Conservation (phyloP, 345 rosid species). For the Alliaria petiolata region DNA sequence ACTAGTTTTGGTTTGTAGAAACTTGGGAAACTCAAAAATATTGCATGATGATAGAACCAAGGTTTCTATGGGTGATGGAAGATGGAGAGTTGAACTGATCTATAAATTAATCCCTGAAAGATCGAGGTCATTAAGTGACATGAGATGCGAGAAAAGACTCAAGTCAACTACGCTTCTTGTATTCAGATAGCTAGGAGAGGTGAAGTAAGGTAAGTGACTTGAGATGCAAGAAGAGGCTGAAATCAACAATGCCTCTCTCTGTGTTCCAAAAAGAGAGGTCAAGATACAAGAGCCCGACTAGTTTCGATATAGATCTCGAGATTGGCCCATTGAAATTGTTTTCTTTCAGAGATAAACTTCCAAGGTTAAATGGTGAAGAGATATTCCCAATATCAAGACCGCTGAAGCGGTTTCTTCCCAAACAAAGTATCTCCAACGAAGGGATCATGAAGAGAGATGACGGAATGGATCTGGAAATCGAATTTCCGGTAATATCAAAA, state of each 20-base stretch:
- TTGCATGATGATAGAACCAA: conserved; percentile 1
- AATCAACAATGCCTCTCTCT: not conserved
- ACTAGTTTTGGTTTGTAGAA: not conserved
- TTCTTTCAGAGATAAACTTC: not conserved
- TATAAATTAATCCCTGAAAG: not conserved
- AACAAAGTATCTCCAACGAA: too few relatives aligned
- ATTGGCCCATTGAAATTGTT: conserved; percentile 32
- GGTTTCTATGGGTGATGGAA: not conserved
- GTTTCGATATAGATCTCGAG: conserved; percentile 17
- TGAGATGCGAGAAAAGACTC: not conserved
- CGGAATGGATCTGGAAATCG: not conserved
- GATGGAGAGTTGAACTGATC: not conserved
- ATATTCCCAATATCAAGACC: conserved; percentile 18
- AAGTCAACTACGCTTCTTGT: not conserved
- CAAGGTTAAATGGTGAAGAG: not conserved
- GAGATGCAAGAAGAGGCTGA: conserved; percentile 19
- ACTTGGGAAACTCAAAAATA: conserved; percentile 6
- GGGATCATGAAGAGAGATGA: conserved; percentile 18
- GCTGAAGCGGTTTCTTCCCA: not conserved
- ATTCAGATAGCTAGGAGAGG: not conserved
- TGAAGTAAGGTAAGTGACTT: not conserved
- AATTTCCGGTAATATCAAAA: not conserved
- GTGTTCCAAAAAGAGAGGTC: conserved; percentile 9
- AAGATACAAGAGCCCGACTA: not conserved
- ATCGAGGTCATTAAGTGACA: not conserved